A percentile compares a stretch with the other conserved stretches of the same genome.
Evolutionary conservation across 768 basidiomycete genomes (phyloP).

Genomic region (Leccinum longicurvipes): DNA sequence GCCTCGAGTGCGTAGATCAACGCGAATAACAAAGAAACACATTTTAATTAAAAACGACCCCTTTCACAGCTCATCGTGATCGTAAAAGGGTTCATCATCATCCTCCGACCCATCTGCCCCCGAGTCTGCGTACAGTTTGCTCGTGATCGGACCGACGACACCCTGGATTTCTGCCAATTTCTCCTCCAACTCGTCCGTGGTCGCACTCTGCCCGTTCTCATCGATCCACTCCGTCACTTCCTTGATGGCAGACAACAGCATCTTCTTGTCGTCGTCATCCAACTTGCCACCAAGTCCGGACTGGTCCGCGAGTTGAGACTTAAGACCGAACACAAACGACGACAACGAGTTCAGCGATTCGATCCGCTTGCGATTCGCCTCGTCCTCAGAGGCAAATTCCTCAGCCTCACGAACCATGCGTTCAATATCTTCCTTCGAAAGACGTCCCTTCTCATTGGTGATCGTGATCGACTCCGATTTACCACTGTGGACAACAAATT

Average conservation of each 20-base stretch:
- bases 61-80: slow-evolving; percentile 53
- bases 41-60: slow-evolving; percentile 4
- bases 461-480: slow-evolving; percentile 91
- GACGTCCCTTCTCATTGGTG: slow-evolving; percentile 94
- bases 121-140: slow-evolving; percentile 63
- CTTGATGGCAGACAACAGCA: slow-evolving; percentile 76
- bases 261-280: slow-evolving; percentile 78
- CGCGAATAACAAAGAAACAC: slow-evolving; percentile 2
- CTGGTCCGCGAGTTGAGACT: slow-evolving; percentile 80
- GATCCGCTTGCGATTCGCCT: slow-evolving; percentile 74
- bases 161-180: slow-evolving; percentile 75
- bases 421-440: slow-evolving; percentile 86
- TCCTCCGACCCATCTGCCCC: slow-evolving; percentile 35
- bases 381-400: slow-evolving; percentile 82
- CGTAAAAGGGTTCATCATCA: slow-evolving; percentile 42
- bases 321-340: slow-evolving; percentile 81
- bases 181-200: slow-evolving; percentile 88
- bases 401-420: slow-evolving; percentile 95
- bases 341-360: slow-evolving; percentile 83
- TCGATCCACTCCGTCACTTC: slow-evolving; percentile 93
- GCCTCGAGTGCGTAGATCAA: not conserved
- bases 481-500: slow-evolving; percentile 41
- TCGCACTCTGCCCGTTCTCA: slow-evolving; percentile 69
- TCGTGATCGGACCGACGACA: slow-evolving; percentile 80
- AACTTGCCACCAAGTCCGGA: slow-evolving; percentile 91